Evolutionary conservation across 106 monocot species (phyloP), one percentile per base, ranked within the genome.

Genomic region (Chionographis japonica): DNA sequence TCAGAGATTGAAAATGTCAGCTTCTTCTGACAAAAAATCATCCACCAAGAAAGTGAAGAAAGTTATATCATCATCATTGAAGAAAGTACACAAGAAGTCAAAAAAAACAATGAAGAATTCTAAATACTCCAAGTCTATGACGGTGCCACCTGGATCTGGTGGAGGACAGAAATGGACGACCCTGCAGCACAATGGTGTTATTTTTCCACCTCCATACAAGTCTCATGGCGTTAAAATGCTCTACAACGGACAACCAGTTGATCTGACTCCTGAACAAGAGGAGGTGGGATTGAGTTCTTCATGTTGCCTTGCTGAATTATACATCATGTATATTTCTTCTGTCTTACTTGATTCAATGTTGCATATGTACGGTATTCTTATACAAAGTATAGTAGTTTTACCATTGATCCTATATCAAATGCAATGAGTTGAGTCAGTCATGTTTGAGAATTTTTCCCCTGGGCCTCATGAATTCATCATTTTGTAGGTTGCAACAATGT

Each of bases 401-500:
- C 18, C 16, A 14, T 36, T 52, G 12, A 8, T 8, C n/a, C 14
- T 51, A 12, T 50, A 12, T 49, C 16, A 51, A 37, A 35, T 53
- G n/a, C n/a, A n/a, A n/a, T n/a, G n/a, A n/a, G n/a, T 65, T 42
- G 2, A 16, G 50, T 18, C 15, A 46, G 41, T 10, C 13, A 13
- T 46, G 43, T 58, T 40, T n/a, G n/a, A n/a, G n/a, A n/a, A 10
- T 63, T 8, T 54, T 13, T 61, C 52, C 36, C 56, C 41, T 49
- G n/a, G n/a, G 41, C 40, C 54, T 68, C 37, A 67, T 36, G 71
- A 58, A 16, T 51, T 68, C 65, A 58, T 58, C 12, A 5, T 6
- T n/a, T 55, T 67, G 64, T 74, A 97, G 97, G 97, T 97, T 66
- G 97, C 97, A 20, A 97, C 97, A 53, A 97, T 97, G 97, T 97